Base-by-base conservation (phyloP, 2,329 filamentous ascomycete species). In the Shiraia bambusicola region DNA sequence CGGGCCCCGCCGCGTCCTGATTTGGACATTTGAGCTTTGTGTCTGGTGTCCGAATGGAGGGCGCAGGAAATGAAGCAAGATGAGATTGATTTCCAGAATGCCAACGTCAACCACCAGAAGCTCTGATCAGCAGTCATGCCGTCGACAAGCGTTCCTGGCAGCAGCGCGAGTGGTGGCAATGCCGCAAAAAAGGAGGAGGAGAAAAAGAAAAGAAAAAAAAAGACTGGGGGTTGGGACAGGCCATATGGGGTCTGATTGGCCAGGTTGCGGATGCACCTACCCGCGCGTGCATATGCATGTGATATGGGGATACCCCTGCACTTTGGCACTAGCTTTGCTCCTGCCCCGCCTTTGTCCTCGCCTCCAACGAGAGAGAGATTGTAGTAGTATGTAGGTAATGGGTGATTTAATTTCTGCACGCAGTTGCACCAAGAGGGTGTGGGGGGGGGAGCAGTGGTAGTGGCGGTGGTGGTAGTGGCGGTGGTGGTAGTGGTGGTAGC, bases 221-320 rank as follows among this genome's bases (percentile, higher is more conserved):
- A 54, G 56, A 49, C 39, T 48, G 42, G 38, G 47, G 59, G 58
- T 58, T 51, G 40, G 40, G 32, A 25, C 27, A 30, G 13, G 13
- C 28, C 33, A 27, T 40, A 30, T 31, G 28, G n/a, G n/a, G n/a
- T 12, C 28, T 49, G 45, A 65, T 66, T 66, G 65, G 63, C 16
- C 41, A 45, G 42, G 56, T 59, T 49, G 41, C 37, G 51, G 31
- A 55, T 67, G 65, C 61, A 66, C 45, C 38, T 52, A 63, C 63
- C 65, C 65, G 65, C 54, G 47, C 50, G 45, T 67, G 63, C 65
- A 67, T 65, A 65, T 67, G 65, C 63, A 48, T 65, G 63, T 64
- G 56, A 65, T 63, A 50, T 50, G 58, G 56, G n/a, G 50, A 42
- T 39, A 57, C 56, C 61, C 62, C 56, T 63, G 59, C 45, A 31